Conservation (phyloP, 495 filamentous ascomycete genomes). For the Aspergillus baeticus region DNA sequence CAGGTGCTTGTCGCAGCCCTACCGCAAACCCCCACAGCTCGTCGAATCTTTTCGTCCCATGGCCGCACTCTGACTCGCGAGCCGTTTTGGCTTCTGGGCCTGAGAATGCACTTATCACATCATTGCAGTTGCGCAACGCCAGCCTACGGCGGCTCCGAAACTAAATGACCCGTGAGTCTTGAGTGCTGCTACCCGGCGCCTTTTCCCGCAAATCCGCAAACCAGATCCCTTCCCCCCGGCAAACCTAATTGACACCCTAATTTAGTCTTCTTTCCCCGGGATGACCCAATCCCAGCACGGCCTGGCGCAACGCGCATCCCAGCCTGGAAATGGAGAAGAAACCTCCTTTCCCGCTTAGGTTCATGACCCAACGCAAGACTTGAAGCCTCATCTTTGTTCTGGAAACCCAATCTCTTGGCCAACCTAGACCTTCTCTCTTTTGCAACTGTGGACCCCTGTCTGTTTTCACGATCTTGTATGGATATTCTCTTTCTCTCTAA, state of each 20-base stretch:
- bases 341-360: neutral
- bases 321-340: neutral
- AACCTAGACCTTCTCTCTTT: constrained; percentile 4
- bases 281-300: constrained; percentile 5
- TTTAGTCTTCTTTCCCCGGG: neutral
- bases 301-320: neutral
- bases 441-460: neutral
- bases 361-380: constrained; percentile 14
- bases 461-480: neutral
- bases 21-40: neutral
- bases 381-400: constrained; percentile 16
- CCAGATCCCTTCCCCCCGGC: neutral
- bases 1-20: constrained; percentile 5
- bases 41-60: neutral
- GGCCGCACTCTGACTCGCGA: neutral
- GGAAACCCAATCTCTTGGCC: constrained; percentile 15
- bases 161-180: constrained; percentile 1
- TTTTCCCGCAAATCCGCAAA: constrained; percentile 1
- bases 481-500: neutral
- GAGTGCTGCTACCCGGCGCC: neutral
- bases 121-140: neutral
- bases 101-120: constrained; percentile 12
- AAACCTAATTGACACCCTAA: neutral
- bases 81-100: constrained; percentile 10
- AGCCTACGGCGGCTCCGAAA: constrained; percentile 13